Conservation (phyloP, 1,139 yeast species). For the Yamadazyma kanchanaburiensis region DNA sequence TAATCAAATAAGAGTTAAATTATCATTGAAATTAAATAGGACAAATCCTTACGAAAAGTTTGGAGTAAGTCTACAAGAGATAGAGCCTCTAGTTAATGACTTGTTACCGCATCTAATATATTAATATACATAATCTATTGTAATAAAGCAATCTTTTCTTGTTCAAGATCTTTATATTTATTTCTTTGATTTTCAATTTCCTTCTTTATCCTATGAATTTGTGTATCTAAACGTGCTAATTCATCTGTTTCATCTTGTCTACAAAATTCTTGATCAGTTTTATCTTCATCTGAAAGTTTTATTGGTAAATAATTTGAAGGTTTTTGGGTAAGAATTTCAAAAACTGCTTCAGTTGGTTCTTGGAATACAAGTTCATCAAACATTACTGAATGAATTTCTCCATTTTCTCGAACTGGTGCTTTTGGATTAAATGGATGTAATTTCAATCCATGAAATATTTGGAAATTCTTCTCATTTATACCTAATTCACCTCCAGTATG, state of each 20-base stretch:
- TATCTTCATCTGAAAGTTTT: constrained; percentile 42
- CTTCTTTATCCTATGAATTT: constrained; percentile 56
- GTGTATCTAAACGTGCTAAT: constrained; percentile 66
- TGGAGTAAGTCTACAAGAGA: constrained; percentile 15
- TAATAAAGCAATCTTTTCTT: constrained; percentile 39
- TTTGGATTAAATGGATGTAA: constrained; percentile 80
- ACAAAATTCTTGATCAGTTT: constrained; percentile 41
- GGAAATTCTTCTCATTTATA: constrained; percentile 78
- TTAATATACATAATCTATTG: constrained; percentile 19
- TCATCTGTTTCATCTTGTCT: constrained; percentile 70
- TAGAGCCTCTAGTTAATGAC: not conserved
- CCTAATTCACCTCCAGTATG: constrained; percentile 66
- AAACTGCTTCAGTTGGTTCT: constrained; percentile 91
- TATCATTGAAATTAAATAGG: constrained; percentile 18
- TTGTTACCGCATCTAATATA: not conserved
- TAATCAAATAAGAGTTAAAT: constrained; percentile 19
- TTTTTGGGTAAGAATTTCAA: constrained; percentile 67
- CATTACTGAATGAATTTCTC: constrained; percentile 60
- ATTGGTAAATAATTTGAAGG: constrained; percentile 77
- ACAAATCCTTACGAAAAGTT: constrained; percentile 11
- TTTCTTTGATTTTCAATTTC: constrained; percentile 53
- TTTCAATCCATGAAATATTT: constrained; percentile 83
- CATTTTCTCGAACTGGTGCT: constrained; percentile 34
- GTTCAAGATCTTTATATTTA: constrained; percentile 52
- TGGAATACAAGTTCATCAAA: constrained; percentile 93